Evolutionary conservation across 805 yeast species (phyloP).

Genomic region (Candida railenensis): DNA sequence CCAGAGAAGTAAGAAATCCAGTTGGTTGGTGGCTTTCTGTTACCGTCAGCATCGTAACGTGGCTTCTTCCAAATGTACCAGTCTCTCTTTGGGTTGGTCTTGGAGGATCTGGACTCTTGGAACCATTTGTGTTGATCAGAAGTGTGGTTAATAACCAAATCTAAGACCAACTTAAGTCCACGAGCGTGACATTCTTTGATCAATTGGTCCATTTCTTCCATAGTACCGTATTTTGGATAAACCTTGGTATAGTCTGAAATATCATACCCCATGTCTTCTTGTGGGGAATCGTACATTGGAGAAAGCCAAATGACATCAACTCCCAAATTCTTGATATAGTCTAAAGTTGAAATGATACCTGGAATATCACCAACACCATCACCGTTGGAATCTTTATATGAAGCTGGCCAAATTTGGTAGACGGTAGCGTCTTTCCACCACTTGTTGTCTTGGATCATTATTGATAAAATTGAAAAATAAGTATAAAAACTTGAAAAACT

Average conservation of each 20-base stretch:
- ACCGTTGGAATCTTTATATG: conserved; percentile 56
- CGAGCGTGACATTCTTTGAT: conserved; percentile 47
- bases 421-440: conserved; percentile 62
- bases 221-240: conserved; percentile 52
- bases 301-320: conserved; percentile 55
- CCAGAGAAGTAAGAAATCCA: conserved; percentile 55
- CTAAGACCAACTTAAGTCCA: conserved; percentile 52
- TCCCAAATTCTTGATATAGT: conserved; percentile 50
- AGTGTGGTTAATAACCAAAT: conserved; percentile 59
- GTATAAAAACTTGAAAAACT: background rate
- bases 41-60: conserved; percentile 45
- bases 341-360: conserved; percentile 52
- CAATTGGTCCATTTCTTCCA: conserved; percentile 51
- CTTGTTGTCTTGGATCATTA: conserved; percentile 16
- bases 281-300: conserved; percentile 59
- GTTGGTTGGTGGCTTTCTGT: conserved; percentile 55
- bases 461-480: background rate
- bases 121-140: conserved; percentile 59
- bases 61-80: conserved; percentile 62
- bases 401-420: conserved; percentile 63
- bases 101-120: conserved; percentile 51
- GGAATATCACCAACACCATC: conserved; percentile 61
- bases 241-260: conserved; percentile 53
- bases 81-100: conserved; percentile 54
- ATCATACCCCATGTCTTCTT: conserved; percentile 64